Conservation (phyloP, 768 basidiomycete species). For the Amanita jacksonii region DNA sequence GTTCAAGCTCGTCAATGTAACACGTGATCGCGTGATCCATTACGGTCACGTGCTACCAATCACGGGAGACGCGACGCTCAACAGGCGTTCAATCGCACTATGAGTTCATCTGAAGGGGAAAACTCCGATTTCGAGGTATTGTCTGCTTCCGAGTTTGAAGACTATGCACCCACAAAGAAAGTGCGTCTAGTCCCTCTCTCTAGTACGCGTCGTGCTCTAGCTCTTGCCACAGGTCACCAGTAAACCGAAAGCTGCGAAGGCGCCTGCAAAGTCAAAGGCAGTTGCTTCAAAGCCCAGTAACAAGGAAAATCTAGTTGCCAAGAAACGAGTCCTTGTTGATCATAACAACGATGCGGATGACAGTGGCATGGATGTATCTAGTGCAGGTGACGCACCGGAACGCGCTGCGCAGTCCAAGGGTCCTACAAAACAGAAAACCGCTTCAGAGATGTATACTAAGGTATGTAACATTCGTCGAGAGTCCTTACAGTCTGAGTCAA, state of each 20-base stretch:
- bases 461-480: conserved; percentile 34
- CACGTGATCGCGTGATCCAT: too few relatives aligned
- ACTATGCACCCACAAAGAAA: conserved; percentile 57
- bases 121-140: conserved; percentile 51
- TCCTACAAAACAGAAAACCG: conserved; percentile 69
- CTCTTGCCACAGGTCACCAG: conserved; percentile 18
- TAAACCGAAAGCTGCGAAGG: conserved; percentile 28
- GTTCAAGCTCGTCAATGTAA: too few relatives aligned
- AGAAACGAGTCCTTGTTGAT: conserved; percentile 64
- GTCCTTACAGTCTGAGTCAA: too few relatives aligned
- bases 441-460: conserved; percentile 87
- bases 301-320: conserved; percentile 45
- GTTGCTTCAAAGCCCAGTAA: conserved; percentile 29
- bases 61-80: too few relatives aligned
- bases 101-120: conserved; percentile 73
- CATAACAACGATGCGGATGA: conserved; percentile 55
- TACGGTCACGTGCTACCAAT: too few relatives aligned
- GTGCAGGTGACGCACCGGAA: conserved; percentile 29
- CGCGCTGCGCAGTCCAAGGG: conserved; percentile 20
- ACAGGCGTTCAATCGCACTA: too few relatives aligned
- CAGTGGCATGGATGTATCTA: conserved; percentile 32
- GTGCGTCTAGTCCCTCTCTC: conserved; percentile 15
- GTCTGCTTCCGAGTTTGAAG: conserved; percentile 60
- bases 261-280: conserved; percentile 32
- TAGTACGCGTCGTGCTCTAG: conserved; percentile 1